Percentiles rank a stretch among this genome's conserved stretches.
These are phyloP conservation scores for Herpetomonas samuelpessoai DNA, from an alignment of 208 protist species.

Conservation along the genomic window DNA sequence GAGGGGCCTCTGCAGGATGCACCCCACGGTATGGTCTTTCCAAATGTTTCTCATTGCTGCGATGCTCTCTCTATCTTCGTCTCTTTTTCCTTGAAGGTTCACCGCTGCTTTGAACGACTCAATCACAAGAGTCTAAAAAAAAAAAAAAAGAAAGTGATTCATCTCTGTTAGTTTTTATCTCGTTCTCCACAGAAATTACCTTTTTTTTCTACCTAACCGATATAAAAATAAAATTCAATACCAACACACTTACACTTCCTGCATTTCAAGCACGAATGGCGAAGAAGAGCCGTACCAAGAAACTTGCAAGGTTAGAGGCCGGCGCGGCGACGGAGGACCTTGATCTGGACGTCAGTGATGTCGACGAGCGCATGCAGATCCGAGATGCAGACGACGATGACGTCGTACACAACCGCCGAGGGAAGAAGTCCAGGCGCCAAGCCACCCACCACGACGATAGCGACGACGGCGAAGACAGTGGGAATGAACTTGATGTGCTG, in stretches of 20 bases:
- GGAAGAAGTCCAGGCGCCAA: constrained; percentile 14
- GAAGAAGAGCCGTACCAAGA: constrained; percentile 30
- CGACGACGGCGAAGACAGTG: constrained; percentile 26
- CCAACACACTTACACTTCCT: background rate
- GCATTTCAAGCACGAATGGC: background rate
- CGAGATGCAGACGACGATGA: constrained; percentile 50
- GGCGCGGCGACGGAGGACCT: constrained; percentile 67
- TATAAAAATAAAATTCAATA: too few relatives aligned
- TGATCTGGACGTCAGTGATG: constrained; percentile 61
- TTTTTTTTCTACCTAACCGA: background rate
- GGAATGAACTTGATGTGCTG: constrained; percentile 20
- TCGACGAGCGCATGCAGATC: constrained; percentile 10
- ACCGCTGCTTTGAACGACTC: too few relatives aligned
- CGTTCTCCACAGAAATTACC: constrained; percentile 1
- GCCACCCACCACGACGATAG: constrained; percentile 15
- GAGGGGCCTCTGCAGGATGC: too few relatives aligned
- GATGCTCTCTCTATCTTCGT: too few relatives aligned
- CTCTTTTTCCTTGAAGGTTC: too few relatives aligned
- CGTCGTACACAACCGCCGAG: constrained; percentile 53
- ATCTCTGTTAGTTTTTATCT: constrained; percentile 3
- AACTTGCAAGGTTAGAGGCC: constrained; percentile 29
- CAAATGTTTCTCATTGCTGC: too few relatives aligned
- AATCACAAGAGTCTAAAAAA: too few relatives aligned
- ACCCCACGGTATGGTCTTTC: too few relatives aligned
- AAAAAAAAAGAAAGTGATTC: constrained; percentile 8